Base-by-base conservation (phyloP, 768 basidiomycete genomes). In the Leccinum barrowsii region DNA sequence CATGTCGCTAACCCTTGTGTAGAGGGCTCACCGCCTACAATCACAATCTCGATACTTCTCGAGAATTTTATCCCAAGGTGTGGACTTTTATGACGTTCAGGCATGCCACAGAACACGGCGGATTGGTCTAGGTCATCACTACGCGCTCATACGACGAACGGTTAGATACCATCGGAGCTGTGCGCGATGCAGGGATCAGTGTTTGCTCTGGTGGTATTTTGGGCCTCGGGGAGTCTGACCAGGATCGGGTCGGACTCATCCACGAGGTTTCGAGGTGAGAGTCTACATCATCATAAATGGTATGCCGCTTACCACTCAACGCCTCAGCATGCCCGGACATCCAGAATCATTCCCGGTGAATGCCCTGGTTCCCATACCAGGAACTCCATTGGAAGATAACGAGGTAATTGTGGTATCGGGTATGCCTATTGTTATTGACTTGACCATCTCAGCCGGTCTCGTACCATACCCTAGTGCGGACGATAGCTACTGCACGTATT, bases 291-390 rank as follows among this genome's bases (percentile, higher is more conserved):
- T 3, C 7, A 28, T 40, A 52, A 53, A 52, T 50, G 17, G 55
- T 17, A 48, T 54, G 28, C 24, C 28, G 44, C 54, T 65, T 19
- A 61, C 48, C 46, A 21, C 8, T 48, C 42, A 51, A 44, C 58
- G 47, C 54, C 50, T 7, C 64, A 95, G 93, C 69, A 87, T 97
- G 83, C 87, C 91, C 42, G 91, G 95, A 71, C 93, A 98, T 67
- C 96, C 96, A n/a, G 96, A 98, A 72, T 95, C 92, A 5, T 98
- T 98, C 80, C 96, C 96, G 1, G 95, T 98, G 59, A 98, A 98
- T 72, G 95, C 96, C 13, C 81, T 98, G 57, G 96, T 98, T 2
- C 94, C 96, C 13, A 98, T 98, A 60, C 81, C 88, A 63, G 96
- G 96, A 35, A 98, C 96, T 5, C 96, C 96, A 12, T 76, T 98